Conservation (phyloP, 2,329 filamentous ascomycete genomes). For the Beauveria brongniartii region DNA sequence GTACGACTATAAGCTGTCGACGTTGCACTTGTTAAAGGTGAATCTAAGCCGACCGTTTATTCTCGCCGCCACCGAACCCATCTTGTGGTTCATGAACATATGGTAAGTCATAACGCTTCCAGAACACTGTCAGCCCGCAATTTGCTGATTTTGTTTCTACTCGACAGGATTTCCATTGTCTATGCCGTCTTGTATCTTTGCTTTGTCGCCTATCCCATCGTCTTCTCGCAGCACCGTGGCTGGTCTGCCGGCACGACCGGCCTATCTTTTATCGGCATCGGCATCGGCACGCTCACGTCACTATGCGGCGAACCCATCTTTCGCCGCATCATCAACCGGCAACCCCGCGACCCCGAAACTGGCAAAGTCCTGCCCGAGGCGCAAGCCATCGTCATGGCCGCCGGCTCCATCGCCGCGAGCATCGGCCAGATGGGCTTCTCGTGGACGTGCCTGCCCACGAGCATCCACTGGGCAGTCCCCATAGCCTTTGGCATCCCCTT, state of each 20-base stretch:
- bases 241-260: slow-evolving; percentile 67
- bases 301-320: slow-evolving; percentile 59
- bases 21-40: slow-evolving; percentile 55
- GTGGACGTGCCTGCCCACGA: slow-evolving; percentile 67
- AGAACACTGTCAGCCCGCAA: background rate
- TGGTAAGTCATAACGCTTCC: slow-evolving; percentile 34
- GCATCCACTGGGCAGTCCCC: slow-evolving; percentile 68
- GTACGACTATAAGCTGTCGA: slow-evolving; percentile 60
- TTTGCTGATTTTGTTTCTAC: background rate
- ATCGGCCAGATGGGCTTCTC: slow-evolving; percentile 74
- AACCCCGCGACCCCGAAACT: slow-evolving; percentile 62
- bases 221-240: slow-evolving; percentile 63
- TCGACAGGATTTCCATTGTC: slow-evolving; percentile 59
- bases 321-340: slow-evolving; percentile 64
- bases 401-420: slow-evolving; percentile 63
- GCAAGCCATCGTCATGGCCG: slow-evolving; percentile 65
- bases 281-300: slow-evolving; percentile 48
- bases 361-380: slow-evolving; percentile 66
- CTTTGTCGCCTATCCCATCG: slow-evolving; percentile 79
- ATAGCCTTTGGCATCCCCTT: slow-evolving; percentile 69
- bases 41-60: slow-evolving; percentile 68
- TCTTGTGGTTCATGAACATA: slow-evolving; percentile 54
- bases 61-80: slow-evolving; percentile 69
- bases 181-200: slow-evolving; percentile 78
- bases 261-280: slow-evolving; percentile 64